Evolutionary conservation across 169 alveolate species (phyloP).

Genomic region (Cryptosporidium ubiquitum): DNA sequence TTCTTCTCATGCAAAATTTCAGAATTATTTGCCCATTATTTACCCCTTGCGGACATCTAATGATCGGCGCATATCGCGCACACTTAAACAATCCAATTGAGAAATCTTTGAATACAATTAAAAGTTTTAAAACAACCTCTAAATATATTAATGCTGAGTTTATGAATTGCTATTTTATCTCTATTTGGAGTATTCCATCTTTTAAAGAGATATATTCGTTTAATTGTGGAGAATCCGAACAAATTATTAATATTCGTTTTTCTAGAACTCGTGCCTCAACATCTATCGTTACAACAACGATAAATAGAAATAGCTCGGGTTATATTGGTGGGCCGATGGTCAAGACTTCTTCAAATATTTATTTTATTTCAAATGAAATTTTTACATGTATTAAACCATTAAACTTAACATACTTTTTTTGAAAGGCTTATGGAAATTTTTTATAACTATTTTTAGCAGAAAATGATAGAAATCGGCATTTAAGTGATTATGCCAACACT

Average conservation of each 20-base stretch:
- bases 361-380: slow-evolving; percentile 3
- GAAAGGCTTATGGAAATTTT: not conserved
- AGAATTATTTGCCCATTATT: slow-evolving; percentile 43
- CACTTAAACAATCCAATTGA: not conserved
- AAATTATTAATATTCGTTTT: slow-evolving; percentile 12
- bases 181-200: slow-evolving; percentile 40
- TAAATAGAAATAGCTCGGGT: not conserved
- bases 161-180: not conserved
- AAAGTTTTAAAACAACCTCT: not conserved
- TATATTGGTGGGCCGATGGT: not conserved
- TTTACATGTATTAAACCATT: not conserved
- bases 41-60: slow-evolving; percentile 33
- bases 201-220: not conserved
- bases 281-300: not conserved
- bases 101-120: not conserved
- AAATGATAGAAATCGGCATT: too few relatives aligned
- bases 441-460: too few relatives aligned
- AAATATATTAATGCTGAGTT: not conserved
- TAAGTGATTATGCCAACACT: too few relatives aligned
- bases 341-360: slow-evolving; percentile 1
- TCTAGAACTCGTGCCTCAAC: slow-evolving; percentile 41
- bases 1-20: not conserved
- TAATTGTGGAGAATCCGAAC: not conserved
- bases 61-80: slow-evolving; percentile 11
- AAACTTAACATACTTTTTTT: not conserved